A percentile compares a stretch with the other conserved stretches of the same genome.
Evolutionary conservation across 2,329 filamentous ascomycete species (phyloP).

Genomic region (Harringtonia lauricola): DNA sequence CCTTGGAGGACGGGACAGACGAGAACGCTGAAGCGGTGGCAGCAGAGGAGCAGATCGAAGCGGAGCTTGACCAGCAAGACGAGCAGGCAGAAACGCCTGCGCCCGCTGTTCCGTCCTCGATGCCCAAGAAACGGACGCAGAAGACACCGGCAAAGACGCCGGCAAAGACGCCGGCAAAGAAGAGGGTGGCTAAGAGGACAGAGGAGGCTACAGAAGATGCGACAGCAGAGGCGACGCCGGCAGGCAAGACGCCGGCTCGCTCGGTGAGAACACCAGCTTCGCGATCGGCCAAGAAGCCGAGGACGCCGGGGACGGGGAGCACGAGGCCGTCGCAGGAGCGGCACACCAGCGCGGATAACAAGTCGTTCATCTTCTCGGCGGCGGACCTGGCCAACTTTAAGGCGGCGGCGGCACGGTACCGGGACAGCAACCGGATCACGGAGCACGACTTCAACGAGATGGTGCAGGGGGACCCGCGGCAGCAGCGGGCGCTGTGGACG

Average conservation of each 20-base stretch:
- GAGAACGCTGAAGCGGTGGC: not conserved
- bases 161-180: not conserved
- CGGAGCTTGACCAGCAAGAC: not conserved
- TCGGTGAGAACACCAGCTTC: too few species aligned
- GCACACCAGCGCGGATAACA: too few species aligned
- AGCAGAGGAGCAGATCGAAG: not conserved
- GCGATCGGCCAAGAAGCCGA: not conserved
- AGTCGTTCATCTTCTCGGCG: conserved; percentile 30
- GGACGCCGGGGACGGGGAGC: not conserved
- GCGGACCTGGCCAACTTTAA: conserved; percentile 30
- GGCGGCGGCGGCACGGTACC: conserved; percentile 31
- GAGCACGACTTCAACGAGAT: conserved; percentile 36
- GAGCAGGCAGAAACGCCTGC: not conserved
- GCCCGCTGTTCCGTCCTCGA: not conserved
- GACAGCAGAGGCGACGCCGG: not conserved
- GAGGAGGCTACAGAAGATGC: not conserved
- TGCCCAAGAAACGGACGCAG: not conserved
- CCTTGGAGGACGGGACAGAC: not conserved
- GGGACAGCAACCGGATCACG: conserved; percentile 28
- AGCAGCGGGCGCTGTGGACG: conserved; percentile 36
- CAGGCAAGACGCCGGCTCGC: too few species aligned
- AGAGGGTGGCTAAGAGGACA: too few species aligned
- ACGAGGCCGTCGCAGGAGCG: too few species aligned
- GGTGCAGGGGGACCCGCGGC: conserved; percentile 19
- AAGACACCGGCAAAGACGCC: not conserved